Base-by-base conservation (phyloP, 805 yeast species). In the Barnettozyma pratensis region DNA sequence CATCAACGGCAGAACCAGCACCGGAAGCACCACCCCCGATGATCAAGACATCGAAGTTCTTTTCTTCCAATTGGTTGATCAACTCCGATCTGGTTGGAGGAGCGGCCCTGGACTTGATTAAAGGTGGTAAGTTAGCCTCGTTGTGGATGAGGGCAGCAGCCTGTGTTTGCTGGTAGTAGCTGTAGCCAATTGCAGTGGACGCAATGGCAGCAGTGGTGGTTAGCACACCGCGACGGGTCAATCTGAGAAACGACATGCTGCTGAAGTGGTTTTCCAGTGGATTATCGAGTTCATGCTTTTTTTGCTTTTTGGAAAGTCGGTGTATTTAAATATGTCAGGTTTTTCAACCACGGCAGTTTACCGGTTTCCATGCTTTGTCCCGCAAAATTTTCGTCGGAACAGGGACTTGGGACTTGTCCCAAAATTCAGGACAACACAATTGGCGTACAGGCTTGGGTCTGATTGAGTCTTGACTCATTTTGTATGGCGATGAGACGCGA, bases 1-100 rank as follows among this genome's bases (percentile, higher is more conserved):
- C 97, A 69, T 91, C 98, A 40, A 91, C 72, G 1, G 97, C 97
- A 42, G 88, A 80, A 51, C 97, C 98, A 5, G 96, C 73, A 54
- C 98, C 98, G 12, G 94, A 84, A 37, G 97, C 97, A 64, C 98
- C 98, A 57, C 97, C 97, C 52, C 98, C 98, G 57, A 92, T 82
- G 57, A 91, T 75, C 54, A 91, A 69, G n/a, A 91, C 77, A 64
- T 92, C 97, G 61, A 78, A 83, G 62, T 83, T 76, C 46, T 77
- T 67, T 42, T 72, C 61, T 63, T 75, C 71, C 50, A 83, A 64
- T 50, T 74, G 75, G 5, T 72, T 60, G 44, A 85, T 54, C 51
- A 83, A 64, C 42, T 77, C 79, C 4, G 68, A 66, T 63, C 92
- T 72, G 1, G 81, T 48, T 28, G 87, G 87, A 45, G 85, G 84